Evolutionary conservation across 805 yeast genomes (phyloP).

Genomic region (Yarrowia sp.): DNA sequence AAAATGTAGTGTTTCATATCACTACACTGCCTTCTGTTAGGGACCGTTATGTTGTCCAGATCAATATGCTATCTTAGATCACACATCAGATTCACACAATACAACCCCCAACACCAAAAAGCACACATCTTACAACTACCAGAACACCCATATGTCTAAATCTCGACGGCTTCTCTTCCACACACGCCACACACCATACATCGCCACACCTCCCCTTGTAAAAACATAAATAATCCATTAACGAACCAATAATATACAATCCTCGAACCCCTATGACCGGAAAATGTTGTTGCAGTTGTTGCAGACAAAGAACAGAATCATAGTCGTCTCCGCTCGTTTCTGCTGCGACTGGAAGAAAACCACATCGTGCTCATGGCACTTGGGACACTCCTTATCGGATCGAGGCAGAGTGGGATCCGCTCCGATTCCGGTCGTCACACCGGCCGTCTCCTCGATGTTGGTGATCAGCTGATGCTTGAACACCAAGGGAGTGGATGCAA

Average conservation of each 20-base stretch:
- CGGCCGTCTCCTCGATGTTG: conserved; percentile 90
- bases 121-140: too few relatives aligned
- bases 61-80: too few relatives aligned
- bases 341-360: conserved; percentile 98
- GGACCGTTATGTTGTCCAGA: too few relatives aligned
- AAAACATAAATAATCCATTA: conserved; percentile 24
- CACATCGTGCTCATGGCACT: conserved; percentile 82
- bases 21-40: too few relatives aligned
- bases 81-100: too few relatives aligned
- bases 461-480: conserved; percentile 88
- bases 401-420: conserved; percentile 97
- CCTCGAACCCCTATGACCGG: conserved; percentile 32
- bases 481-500: conserved; percentile 83
- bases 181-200: neutral
- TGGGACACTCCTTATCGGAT: conserved; percentile 89
- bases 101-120: too few relatives aligned
- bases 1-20: too few relatives aligned
- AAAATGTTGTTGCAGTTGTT: conserved; percentile 76
- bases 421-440: conserved; percentile 93
- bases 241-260: conserved; percentile 14
- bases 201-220: neutral
- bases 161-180: too few relatives aligned
- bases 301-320: conserved; percentile 76
- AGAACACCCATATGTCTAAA: too few relatives aligned
- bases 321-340: conserved; percentile 88